Base-by-base conservation (phyloP, 2,329 filamentous ascomycete species). In the Talaromyces sp. region DNA sequence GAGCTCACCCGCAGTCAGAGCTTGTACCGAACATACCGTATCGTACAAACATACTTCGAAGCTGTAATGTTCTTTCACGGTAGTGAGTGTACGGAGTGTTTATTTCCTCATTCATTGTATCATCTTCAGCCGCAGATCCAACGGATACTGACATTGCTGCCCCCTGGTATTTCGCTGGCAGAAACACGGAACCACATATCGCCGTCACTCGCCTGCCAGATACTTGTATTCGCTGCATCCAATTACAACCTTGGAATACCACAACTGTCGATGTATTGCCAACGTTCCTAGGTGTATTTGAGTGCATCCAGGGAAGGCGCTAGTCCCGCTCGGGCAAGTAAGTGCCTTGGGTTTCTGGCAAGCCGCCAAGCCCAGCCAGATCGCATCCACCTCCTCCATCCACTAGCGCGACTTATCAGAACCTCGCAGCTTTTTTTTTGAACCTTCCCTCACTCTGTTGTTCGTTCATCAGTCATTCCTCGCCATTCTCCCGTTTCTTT, bases 381-480 rank as follows among this genome's bases (percentile, higher is more conserved):
- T 62, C 60, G 60, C 47, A 62, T 41, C 47, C 47, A 27, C 27
- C 41, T 22, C 45, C 58, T 50, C 58, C 58, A 62, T 61, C 58
- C 58, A 62, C 60, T 62, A 62, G 60, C 35, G 60, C 60, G 35
- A 56, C 47, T 54, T 62, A 62, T 54, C 60, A 62, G 35, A 54
- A 62, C 60, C 60, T 62, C 60, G 60, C 60, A 62, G 60, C 60
- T 62, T 62, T 62, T 62, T 61, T 62, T 62, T 62, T 56, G 52
- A 25, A 13, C 45, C 59, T 35, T 39, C 45, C 22, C 33, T 61
- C 35, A n/a, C 9, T 47, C 47, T 7, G 19, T 27, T n/a, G n/a
- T 62, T 27, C 17, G 27, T 52, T 39, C 17, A 56, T 63, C 50
- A 58, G 22, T 63, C 58, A 43, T 39, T 45, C 54, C n/a, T 57